Base-by-base conservation (phyloP, 73 alveolate species). In the Paramecium primaurelia region DNA sequence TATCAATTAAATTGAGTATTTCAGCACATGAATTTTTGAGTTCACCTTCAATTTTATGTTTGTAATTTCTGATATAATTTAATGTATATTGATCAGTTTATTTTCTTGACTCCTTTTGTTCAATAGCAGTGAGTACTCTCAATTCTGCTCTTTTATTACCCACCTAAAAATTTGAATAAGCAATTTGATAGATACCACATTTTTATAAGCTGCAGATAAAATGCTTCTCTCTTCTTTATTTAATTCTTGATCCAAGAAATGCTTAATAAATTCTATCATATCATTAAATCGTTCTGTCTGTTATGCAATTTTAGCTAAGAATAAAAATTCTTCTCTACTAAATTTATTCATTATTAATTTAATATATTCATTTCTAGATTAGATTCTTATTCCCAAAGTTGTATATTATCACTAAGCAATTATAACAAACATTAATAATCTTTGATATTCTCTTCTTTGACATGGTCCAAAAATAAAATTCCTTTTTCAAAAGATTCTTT, bases 381-480 rank as follows among this genome's bases (percentile, higher is more conserved):
- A 11, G 30, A 0, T 64, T 64, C 84, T 28, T 34, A 32, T 64
- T 64, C 84, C 84, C 84, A 64, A 25, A 64, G 30, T 64, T 64
- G 49, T 36, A 97, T 94, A 85, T 97, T 97, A 88, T 97, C 99
- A 86, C 98, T 92, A 25, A 97, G 92, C 60, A 97, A 86, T 92
- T 97, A 96, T 97, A 95, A 92, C 34, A 97, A 96, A 12, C 93
- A 85, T 73, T 97, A 95, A 20, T 97, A 93, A 86, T 97, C 99
- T 95, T 97, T 96, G 86, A 93, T 94, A 87, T 95, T 97, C 54
- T 97, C 99, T 86, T 97, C 99, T 58, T 96, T 97, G n/a, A 96
- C 95, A 28, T 96, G 95, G 89, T 96, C 97, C 6, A 95, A 71
- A 51, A 93, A 97, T 25, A 98, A 97, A 11, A 95, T 95, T 1